These are phyloP conservation scores for Knufia petricola DNA, from an alignment of 2,329 filamentous ascomycete genomes.

Conservation along the genomic window DNA sequence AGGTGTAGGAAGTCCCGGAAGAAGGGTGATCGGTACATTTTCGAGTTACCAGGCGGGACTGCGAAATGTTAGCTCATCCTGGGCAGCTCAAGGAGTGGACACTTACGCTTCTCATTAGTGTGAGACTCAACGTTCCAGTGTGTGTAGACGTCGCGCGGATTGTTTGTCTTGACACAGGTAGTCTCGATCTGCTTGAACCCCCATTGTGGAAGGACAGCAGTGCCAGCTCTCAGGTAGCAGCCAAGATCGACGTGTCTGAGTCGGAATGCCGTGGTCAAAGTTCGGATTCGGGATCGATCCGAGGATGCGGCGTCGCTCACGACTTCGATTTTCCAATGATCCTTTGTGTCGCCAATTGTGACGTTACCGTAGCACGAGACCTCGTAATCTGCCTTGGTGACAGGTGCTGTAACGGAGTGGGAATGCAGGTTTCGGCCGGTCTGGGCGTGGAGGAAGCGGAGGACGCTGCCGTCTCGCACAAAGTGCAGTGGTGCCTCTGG, in stretches of 20 bases:
- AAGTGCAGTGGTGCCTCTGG: slow-evolving; percentile 61
- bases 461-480: slow-evolving; percentile 63
- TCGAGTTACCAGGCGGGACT: slow-evolving; percentile 83
- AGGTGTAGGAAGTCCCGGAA: slow-evolving; percentile 94
- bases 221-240: slow-evolving; percentile 91
- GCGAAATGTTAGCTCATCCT: slow-evolving; percentile 7
- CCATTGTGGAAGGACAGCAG: slow-evolving; percentile 95
- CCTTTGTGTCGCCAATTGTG: slow-evolving; percentile 92
- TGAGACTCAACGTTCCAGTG: slow-evolving; percentile 99
- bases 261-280: slow-evolving; percentile 86
- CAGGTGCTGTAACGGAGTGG: slow-evolving; percentile 76
- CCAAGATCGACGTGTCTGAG: slow-evolving; percentile 71
- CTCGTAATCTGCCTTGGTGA: slow-evolving; percentile 83
- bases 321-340: slow-evolving; percentile 92
- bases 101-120: slow-evolving; percentile 82
- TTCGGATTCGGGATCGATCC: slow-evolving; percentile 76
- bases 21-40: slow-evolving; percentile 93
- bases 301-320: slow-evolving; percentile 79
- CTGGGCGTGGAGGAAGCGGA: slow-evolving; percentile 87
- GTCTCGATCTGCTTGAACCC: slow-evolving; percentile 99
- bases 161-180: slow-evolving; percentile 87
- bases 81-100: background rate
- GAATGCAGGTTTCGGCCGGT: slow-evolving; percentile 97
- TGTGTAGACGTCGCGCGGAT: slow-evolving; percentile 84
- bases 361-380: slow-evolving; percentile 94